Conservation (phyloP, 2,329 filamentous ascomycete species). For the Furcasterigmium furcatum region DNA sequence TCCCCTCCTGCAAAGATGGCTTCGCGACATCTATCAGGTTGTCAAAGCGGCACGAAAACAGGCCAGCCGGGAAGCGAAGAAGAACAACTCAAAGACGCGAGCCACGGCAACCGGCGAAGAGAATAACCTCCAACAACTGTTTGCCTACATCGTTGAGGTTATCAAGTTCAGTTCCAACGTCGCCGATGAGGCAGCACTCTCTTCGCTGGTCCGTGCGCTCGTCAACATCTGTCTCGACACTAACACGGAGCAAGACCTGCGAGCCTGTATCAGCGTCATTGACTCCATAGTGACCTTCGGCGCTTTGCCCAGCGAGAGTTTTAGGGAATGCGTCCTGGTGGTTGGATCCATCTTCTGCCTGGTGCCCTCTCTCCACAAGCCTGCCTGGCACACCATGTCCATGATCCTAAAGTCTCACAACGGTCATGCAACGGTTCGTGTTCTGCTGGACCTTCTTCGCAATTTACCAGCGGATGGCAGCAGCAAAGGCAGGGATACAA, state of each 20-base stretch:
- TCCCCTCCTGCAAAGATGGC: slow-evolving; percentile 59
- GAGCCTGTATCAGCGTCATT: slow-evolving; percentile 64
- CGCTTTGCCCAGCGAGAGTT: slow-evolving; percentile 59
- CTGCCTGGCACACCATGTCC: slow-evolving; percentile 67
- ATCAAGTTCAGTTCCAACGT: slow-evolving; percentile 75
- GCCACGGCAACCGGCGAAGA: slow-evolving; percentile 48
- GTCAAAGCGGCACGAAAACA: slow-evolving; percentile 49
- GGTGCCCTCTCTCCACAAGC: slow-evolving; percentile 56
- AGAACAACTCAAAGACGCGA: slow-evolving; percentile 32
- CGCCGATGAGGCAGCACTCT: slow-evolving; percentile 59
- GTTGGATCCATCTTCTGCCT: slow-evolving; percentile 70
- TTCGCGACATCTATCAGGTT: slow-evolving; percentile 51
- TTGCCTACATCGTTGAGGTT: slow-evolving; percentile 62
- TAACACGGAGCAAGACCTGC: slow-evolving; percentile 60
- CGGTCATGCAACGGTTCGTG: slow-evolving; percentile 64
- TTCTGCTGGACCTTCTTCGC: slow-evolving; percentile 60
- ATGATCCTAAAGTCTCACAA: slow-evolving; percentile 73
- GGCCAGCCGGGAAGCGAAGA: slow-evolving; percentile 35
- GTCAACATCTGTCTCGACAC: slow-evolving; percentile 68
- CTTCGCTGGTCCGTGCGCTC: slow-evolving; percentile 57
- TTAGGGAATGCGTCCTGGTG: slow-evolving; percentile 66
- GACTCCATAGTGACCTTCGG: slow-evolving; percentile 71
- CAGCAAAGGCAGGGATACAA: slow-evolving; percentile 46
- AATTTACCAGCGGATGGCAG: slow-evolving; percentile 40
- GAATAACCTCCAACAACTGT: slow-evolving; percentile 60